Evolutionary conservation across 805 yeast species (phyloP).

Genomic region (Candida railenensis): DNA sequence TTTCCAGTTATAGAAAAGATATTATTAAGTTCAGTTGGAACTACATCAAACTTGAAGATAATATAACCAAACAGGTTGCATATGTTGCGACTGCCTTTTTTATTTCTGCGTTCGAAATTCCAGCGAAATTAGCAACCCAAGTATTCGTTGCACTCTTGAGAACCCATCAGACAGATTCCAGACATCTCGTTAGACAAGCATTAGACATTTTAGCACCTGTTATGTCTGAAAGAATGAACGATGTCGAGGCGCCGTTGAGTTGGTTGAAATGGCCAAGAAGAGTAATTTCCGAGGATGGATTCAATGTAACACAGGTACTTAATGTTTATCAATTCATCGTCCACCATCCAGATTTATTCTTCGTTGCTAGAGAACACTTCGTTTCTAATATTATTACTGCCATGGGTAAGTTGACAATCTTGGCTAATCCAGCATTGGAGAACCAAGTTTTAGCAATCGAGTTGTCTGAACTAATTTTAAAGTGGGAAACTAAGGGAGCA

Average conservation of each 20-base stretch:
- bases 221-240: slow-evolving; percentile 62
- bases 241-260: slow-evolving; percentile 51
- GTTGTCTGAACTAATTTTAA: slow-evolving; percentile 76
- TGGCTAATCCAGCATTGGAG: slow-evolving; percentile 74
- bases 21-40: slow-evolving; percentile 95
- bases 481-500: slow-evolving; percentile 72
- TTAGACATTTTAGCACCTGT: slow-evolving; percentile 87
- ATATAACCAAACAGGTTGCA: slow-evolving; percentile 87
- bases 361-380: slow-evolving; percentile 82
- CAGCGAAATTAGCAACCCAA: slow-evolving; percentile 83
- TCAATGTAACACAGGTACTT: slow-evolving; percentile 79
- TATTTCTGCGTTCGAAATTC: slow-evolving; percentile 84
- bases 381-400: slow-evolving; percentile 86
- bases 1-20: slow-evolving; percentile 70
- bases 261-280: slow-evolving; percentile 97
- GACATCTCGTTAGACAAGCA: slow-evolving; percentile 81
- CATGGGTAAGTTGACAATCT: slow-evolving; percentile 83
- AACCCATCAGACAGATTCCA: slow-evolving; percentile 81
- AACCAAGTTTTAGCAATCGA: slow-evolving; percentile 87
- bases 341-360: slow-evolving; percentile 81
- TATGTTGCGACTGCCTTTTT: slow-evolving; percentile 85
- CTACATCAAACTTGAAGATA: slow-evolving; percentile 83
- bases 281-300: slow-evolving; percentile 86
- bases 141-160: slow-evolving; percentile 87
- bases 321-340: slow-evolving; percentile 88